phyloP scores from a whole-genome alignment of 441 rosid species.

The Bruguiera hainesii region DNA sequence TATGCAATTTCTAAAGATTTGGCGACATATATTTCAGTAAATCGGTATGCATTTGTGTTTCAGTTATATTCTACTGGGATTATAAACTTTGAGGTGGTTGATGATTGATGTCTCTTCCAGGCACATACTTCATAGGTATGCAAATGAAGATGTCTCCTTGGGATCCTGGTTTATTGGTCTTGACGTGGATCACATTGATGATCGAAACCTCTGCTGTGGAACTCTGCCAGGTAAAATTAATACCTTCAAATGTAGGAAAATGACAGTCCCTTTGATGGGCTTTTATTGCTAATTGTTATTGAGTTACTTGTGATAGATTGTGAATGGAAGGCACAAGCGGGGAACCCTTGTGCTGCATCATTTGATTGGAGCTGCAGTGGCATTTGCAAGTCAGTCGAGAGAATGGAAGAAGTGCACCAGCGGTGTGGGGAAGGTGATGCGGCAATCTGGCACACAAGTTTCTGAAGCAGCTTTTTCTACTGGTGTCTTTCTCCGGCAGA shows the following conservation, averaged over 20 bases:
- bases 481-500: neutral
- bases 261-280: too few relatives aligned
- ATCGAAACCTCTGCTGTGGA: slow-evolving; percentile 89
- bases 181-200: slow-evolving; percentile 91
- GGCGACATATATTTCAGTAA: slow-evolving; percentile 82
- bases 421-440: slow-evolving; percentile 86
- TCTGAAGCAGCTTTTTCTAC: slow-evolving; percentile 31
- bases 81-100: slow-evolving; percentile 1
- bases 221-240: slow-evolving; percentile 64
- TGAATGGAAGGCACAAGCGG: slow-evolving; percentile 94
- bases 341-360: slow-evolving; percentile 89
- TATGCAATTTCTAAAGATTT: slow-evolving; percentile 89
- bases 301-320: slow-evolving; percentile 46
- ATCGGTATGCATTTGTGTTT: slow-evolving; percentile 35
- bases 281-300: too few relatives aligned
- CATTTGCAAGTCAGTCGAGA: slow-evolving; percentile 80
- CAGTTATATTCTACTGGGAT: neutral
- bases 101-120: slow-evolving; percentile 30
- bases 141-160: slow-evolving; percentile 90
- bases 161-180: slow-evolving; percentile 99
- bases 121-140: slow-evolving; percentile 75
- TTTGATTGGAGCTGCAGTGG: slow-evolving; percentile 98
- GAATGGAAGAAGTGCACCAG: slow-evolving; percentile 85
- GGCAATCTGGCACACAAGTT: slow-evolving; percentile 83
- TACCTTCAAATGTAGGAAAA: too few relatives aligned